Percentiles rank a stretch among this genome's conserved stretches.
Evolutionary conservation across 2,329 filamentous ascomycete species (phyloP).

Genomic region (Lachnellula willkommii): DNA sequence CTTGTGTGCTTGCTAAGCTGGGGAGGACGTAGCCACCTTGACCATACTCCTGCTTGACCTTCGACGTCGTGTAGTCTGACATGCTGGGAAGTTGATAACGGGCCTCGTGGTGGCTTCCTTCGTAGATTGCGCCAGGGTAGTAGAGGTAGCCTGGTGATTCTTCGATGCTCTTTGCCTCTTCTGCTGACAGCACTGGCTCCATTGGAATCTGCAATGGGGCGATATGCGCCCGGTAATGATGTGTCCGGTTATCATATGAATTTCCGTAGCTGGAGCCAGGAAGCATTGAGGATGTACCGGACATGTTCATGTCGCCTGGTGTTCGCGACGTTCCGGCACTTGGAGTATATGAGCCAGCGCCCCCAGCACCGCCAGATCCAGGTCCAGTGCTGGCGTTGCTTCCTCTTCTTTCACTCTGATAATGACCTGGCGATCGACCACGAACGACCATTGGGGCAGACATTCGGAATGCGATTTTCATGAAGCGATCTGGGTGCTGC

Average conservation of each 20-base stretch:
- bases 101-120: conserved; percentile 21
- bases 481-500: conserved; percentile 38
- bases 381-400: conserved; percentile 47
- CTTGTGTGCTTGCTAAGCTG: conserved; percentile 21
- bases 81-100: conserved; percentile 25
- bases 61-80: conserved; percentile 20
- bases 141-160: conserved; percentile 29
- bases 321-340: conserved; percentile 20
- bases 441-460: conserved; percentile 63
- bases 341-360: conserved; percentile 27
- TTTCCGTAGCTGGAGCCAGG: conserved; percentile 21
- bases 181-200: conserved; percentile 28
- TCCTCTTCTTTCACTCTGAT: conserved; percentile 49
- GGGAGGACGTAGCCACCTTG: conserved; percentile 23
- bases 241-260: conserved; percentile 25
- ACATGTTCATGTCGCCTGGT: conserved; percentile 28
- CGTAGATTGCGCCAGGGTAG: conserved; percentile 28
- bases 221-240: conserved; percentile 24
- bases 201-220: conserved; percentile 27
- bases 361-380: conserved; percentile 32
- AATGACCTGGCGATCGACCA: conserved; percentile 59
- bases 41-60: conserved; percentile 28
- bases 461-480: conserved; percentile 53
- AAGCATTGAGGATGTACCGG: conserved; percentile 26
- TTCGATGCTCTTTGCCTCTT: conserved; percentile 29